These are phyloP conservation scores for Rosa lucieae DNA, from an alignment of 306 rosid genomes.

Conservation along the genomic window DNA sequence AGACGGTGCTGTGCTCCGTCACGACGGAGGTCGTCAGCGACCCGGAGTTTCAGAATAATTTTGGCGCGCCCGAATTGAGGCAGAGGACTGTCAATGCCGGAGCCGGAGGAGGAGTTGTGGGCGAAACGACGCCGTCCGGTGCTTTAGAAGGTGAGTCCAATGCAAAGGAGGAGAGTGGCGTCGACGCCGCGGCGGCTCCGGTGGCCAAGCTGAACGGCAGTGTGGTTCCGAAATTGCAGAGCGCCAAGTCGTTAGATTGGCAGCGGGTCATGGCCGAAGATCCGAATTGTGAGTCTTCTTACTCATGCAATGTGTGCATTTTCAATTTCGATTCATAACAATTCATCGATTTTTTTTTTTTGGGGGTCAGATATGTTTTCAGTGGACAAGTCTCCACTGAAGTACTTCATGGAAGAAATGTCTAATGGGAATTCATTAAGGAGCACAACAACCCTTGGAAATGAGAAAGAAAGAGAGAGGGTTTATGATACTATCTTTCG, in stretches of 20 bases:
- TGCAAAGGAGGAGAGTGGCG: slow-evolving; percentile 31
- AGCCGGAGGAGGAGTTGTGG: slow-evolving; percentile 31
- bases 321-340: not conserved
- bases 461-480: slow-evolving; percentile 88
- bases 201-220: slow-evolving; percentile 45
- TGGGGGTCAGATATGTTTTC: slow-evolving; percentile 51
- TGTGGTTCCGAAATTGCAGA: slow-evolving; percentile 43
- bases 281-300: slow-evolving; percentile 70
- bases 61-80: slow-evolving; percentile 63
- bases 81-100: slow-evolving; percentile 64
- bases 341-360: slow-evolving; percentile 9
- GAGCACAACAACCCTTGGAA: slow-evolving; percentile 82
- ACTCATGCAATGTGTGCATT: slow-evolving; percentile 9
- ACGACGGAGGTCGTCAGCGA: slow-evolving; percentile 35
- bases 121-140: slow-evolving; percentile 32
- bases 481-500: slow-evolving; percentile 97
- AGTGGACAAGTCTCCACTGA: slow-evolving; percentile 66
- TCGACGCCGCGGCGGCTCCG: slow-evolving; percentile 24
- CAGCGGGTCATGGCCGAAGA: slow-evolving; percentile 81
- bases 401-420: slow-evolving; percentile 85
- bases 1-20: slow-evolving; percentile 34
- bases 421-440: slow-evolving; percentile 77
- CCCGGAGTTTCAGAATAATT: slow-evolving; percentile 15
- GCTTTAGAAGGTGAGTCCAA: slow-evolving; percentile 7
- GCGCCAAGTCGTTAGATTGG: slow-evolving; percentile 80